Evolutionary conservation across 2,329 filamentous ascomycete species (phyloP).

Genomic region (Berkeleyomyces basicola): DNA sequence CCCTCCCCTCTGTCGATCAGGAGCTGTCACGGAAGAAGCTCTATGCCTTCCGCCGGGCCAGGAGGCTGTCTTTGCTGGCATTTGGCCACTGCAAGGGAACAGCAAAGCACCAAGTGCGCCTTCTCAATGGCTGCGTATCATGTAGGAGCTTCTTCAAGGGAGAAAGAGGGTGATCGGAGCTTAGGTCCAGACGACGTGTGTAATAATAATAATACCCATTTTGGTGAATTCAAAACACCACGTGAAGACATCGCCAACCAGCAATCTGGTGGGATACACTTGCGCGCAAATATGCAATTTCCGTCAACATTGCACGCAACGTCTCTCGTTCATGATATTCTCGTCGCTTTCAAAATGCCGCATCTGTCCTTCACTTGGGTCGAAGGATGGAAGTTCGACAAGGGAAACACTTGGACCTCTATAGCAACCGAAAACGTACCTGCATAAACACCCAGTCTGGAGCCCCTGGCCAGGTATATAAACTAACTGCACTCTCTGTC

Average conservation of each 20-base stretch:
- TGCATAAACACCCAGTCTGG: not conserved
- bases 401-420: not conserved
- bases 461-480: not conserved
- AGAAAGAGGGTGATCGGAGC: not conserved
- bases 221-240: not conserved
- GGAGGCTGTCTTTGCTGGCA: not conserved
- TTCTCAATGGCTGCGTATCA: not conserved
- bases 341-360: not conserved
- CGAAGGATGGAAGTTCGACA: not conserved
- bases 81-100: not conserved
- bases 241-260: not conserved
- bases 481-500: not conserved
- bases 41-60: not conserved
- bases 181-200: not conserved
- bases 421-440: slow-evolving; percentile 1
- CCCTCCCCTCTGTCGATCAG: slow-evolving; percentile 2
- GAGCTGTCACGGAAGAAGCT: not conserved
- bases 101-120: not conserved
- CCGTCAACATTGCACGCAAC: no score
- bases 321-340: not conserved
- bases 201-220: no score
- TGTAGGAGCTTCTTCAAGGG: not conserved
- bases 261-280: no score
- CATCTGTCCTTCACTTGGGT: not conserved
- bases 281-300: no score